phyloP scores from a whole-genome alignment of 2,329 filamentous ascomycete genomes.

The Anthostomella pinea region DNA sequence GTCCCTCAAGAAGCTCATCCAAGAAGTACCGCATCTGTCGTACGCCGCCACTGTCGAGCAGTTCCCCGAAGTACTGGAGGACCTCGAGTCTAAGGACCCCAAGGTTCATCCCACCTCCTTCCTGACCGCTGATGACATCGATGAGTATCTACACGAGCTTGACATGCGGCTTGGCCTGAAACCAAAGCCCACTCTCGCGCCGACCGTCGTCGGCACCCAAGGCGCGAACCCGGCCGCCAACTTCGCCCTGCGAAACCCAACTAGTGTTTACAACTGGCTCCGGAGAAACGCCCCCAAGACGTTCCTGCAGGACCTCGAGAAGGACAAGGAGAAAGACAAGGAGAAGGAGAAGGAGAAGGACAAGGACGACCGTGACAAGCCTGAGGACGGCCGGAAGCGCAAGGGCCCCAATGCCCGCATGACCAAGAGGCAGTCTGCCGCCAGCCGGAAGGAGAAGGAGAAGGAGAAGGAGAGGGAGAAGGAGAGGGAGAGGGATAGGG shows the following conservation, averaged over 20 bases:
- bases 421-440: slow-evolving; percentile 41
- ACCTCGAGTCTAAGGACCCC: slow-evolving; percentile 49
- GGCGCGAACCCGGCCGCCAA: slow-evolving; percentile 36
- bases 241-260: slow-evolving; percentile 70
- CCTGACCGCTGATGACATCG: slow-evolving; percentile 66
- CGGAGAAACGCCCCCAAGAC: slow-evolving; percentile 79
- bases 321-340: slow-evolving; percentile 39
- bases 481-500: slow-evolving; percentile 27
- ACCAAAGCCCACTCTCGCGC: slow-evolving; percentile 49
- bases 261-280: slow-evolving; percentile 95
- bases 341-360: slow-evolving; percentile 39
- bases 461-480: slow-evolving; percentile 31
- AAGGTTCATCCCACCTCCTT: slow-evolving; percentile 61
- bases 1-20: slow-evolving; percentile 48
- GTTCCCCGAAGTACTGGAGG: slow-evolving; percentile 55
- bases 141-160: slow-evolving; percentile 68
- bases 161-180: slow-evolving; percentile 51
- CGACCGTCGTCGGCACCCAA: slow-evolving; percentile 39
- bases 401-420: slow-evolving; percentile 31
- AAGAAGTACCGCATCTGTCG: slow-evolving; percentile 49
- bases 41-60: slow-evolving; percentile 58
- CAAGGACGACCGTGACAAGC: slow-evolving; percentile 35
- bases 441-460: slow-evolving; percentile 28
- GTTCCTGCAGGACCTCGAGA: slow-evolving; percentile 74
- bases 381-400: slow-evolving; percentile 33